Percentiles rank a stretch among this genome's conserved stretches.
phyloP scores from a whole-genome alignment of 139 green algal species.

The Marvania coccoides region DNA sequence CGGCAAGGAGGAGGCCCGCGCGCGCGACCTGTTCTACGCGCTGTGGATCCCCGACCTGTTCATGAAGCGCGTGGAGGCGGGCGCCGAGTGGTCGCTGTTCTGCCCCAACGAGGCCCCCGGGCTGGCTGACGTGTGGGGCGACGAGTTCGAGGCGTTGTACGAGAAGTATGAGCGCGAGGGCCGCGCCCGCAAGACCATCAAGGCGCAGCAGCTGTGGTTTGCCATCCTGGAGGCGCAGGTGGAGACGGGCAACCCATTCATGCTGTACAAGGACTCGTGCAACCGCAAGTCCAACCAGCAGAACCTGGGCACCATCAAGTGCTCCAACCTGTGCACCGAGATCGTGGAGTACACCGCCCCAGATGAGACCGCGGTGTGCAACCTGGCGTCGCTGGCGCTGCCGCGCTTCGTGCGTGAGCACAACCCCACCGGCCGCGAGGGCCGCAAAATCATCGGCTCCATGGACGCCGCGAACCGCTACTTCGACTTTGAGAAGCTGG shows the following conservation, averaged over 20 bases:
- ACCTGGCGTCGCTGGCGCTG: constrained; percentile 96
- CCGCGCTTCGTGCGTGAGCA: constrained; percentile 72
- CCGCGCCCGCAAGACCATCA: constrained; percentile 46
- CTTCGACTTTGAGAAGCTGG: constrained; percentile 86
- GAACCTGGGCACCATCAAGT: constrained; percentile 97
- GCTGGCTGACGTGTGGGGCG: constrained; percentile 91
- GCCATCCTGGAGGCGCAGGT: constrained; percentile 96
- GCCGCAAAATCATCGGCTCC: constrained; percentile 74
- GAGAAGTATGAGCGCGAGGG: constrained; percentile 44
- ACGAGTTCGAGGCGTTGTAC: constrained; percentile 89
- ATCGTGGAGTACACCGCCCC: constrained; percentile 94
- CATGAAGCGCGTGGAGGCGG: constrained; percentile 76
- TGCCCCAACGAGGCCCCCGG: constrained; percentile 95
- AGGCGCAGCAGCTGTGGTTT: constrained; percentile 98
- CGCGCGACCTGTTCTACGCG: constrained; percentile 97
- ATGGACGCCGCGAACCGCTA: constrained; percentile 58
- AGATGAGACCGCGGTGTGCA: constrained; percentile 98
- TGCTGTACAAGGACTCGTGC: constrained; percentile 98
- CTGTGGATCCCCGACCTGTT: constrained; percentile 98
- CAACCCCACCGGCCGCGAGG: constrained; percentile 40
- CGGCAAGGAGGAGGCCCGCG: constrained; percentile 84
- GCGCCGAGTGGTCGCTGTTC: constrained; percentile 88
- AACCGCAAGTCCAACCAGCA: constrained; percentile 98
- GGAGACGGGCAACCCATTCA: constrained; percentile 99
- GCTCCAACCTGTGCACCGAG: constrained; percentile 98